Base-by-base conservation (phyloP, 2,329 filamentous ascomycete species). In the Colletotrichum tanaceti region DNA sequence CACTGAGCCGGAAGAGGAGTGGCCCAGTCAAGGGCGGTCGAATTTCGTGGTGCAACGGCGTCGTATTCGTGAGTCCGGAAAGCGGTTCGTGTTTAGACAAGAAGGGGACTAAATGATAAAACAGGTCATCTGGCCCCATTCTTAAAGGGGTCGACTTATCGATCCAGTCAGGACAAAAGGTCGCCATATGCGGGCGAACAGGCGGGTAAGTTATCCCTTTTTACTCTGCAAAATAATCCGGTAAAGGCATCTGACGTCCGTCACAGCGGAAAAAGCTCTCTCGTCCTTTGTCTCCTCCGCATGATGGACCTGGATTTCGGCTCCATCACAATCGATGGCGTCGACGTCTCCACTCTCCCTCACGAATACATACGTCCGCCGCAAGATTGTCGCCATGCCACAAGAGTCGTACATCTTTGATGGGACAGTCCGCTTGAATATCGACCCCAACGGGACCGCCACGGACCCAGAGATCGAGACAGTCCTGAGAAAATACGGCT, bases 341-440 rank as follows among this genome's bases (percentile, higher is more conserved):
- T 85, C 1, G 81, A 85, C 57, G 70, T 77, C 0, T 67, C 73
- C 41, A 74, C 70, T 3, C 63, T 79, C 0, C 74, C 74, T 0
- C 72, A 73, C 0, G 68, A 74, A 38, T 41, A 71, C 4, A 38
- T 41, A 71, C 4, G 62, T 79, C 11, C 76, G 77, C 11, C 63
- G 72, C 1, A 59, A 73, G 1, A 75, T 87, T 11, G 79, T 81
- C 28, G 79, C 77, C 4, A 75, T 86, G 3, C 82, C 86, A 0
- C 86, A 88, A 75, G 85, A 88, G 58, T 78, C 83, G 0, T 82
- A 85, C 71, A 77, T 85, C 32, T 77, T 87, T 3, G 79, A 79
- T 5, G 83, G 82, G 22, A 82, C 76, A 0, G 76, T 88, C 2
- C 79, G 84, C 3, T 72, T 78, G 16, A 88, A 87, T 28, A 75